These are phyloP conservation scores for Theileria orientalis DNA, from an alignment of 169 alveolate species.

Conservation along the genomic window DNA sequence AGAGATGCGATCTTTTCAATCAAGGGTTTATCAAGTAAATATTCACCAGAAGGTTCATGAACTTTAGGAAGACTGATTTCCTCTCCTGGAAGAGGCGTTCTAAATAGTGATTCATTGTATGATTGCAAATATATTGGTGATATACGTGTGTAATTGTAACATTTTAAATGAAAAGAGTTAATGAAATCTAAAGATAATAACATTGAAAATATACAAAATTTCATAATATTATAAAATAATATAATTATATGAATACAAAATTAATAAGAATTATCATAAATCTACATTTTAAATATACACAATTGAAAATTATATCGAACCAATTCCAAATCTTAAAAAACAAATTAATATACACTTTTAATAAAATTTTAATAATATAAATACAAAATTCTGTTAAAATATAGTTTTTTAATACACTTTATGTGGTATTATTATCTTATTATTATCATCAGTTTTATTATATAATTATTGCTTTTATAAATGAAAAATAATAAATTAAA, in stretches of 20 bases:
- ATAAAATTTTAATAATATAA: no score
- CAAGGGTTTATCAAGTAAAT: constrained; percentile 50
- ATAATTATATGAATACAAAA: no score
- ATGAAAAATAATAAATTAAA: constrained; percentile 34
- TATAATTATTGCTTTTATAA: not conserved
- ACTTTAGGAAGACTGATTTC: constrained; percentile 48
- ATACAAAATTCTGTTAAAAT: no score
- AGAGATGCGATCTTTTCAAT: constrained; percentile 55
- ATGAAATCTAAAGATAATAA: not conserved
- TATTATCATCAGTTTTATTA: no score
- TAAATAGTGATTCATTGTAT: constrained; percentile 26
- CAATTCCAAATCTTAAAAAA: no score
- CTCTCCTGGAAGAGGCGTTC: constrained; percentile 61
- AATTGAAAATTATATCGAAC: no score
- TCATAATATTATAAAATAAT: no score
- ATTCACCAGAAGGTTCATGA: constrained; percentile 47
- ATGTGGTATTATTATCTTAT: not conserved
- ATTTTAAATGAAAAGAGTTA: not conserved
- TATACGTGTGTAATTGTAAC: not conserved
- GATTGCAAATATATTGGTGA: not conserved
- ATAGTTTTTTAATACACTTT: no score
- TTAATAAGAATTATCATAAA: no score
- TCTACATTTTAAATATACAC: no score
- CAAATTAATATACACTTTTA: no score
- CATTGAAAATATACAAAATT: no score